Evolutionary conservation across 2,329 filamentous ascomycete species (phyloP).

Genomic region (Trichoderma arundinaceum): DNA sequence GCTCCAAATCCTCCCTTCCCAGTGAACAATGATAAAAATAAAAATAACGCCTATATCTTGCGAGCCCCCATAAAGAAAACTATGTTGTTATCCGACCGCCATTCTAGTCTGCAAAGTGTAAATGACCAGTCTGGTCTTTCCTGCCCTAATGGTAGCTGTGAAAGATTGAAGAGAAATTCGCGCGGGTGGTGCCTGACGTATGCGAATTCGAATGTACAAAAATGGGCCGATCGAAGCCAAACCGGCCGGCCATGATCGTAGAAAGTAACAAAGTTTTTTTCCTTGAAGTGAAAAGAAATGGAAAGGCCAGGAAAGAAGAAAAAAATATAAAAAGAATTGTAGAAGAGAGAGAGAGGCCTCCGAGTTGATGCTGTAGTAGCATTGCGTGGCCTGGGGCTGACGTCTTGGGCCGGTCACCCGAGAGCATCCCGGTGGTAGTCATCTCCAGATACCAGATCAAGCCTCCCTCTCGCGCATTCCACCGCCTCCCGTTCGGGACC

Average conservation of each 20-base stretch:
- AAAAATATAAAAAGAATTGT: background rate
- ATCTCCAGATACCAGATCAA: conserved; percentile 12
- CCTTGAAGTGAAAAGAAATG: background rate
- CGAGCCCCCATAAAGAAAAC: conserved; percentile 7
- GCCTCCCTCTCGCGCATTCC: conserved; percentile 24
- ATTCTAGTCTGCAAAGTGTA: conserved; percentile 22
- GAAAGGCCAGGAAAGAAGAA: background rate
- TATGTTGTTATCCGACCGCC: conserved; percentile 15
- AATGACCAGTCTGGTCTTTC: conserved; percentile 23
- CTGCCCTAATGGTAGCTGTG: conserved; percentile 6
- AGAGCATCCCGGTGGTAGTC: conserved; percentile 9
- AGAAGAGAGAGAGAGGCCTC: conserved; percentile 6
- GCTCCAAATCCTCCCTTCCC: background rate
- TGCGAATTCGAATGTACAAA: conserved; percentile 21
- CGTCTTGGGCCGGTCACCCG: conserved; percentile 20
- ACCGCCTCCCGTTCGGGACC: conserved; percentile 24
- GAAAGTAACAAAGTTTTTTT: background rate
- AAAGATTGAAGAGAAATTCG: conserved; percentile 4
- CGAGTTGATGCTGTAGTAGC: conserved; percentile 1
- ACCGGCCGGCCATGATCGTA: conserved; percentile 17
- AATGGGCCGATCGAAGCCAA: conserved; percentile 7
- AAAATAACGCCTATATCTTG: conserved; percentile 17
- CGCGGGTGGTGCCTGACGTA: conserved; percentile 16
- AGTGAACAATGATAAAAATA: background rate
- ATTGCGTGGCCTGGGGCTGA: background rate